Conservation (phyloP, 176 grass and related monocot genomes). For the Bothriochloa decipiens region DNA sequence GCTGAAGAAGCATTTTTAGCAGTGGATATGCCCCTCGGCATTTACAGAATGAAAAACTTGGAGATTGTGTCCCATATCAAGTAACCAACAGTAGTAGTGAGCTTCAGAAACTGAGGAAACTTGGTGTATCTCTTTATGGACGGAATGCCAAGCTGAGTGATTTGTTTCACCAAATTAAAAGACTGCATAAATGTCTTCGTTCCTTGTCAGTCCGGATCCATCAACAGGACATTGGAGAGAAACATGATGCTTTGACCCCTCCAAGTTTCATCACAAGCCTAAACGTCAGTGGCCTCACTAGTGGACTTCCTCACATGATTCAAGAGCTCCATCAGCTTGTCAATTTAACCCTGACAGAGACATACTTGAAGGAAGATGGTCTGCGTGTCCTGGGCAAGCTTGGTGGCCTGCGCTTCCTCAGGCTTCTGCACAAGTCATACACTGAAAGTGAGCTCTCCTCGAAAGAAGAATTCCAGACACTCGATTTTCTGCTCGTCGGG, state of each 20-base stretch:
- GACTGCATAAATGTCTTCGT: neutral
- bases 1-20: neutral
- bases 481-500: too few species aligned
- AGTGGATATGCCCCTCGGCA: neutral
- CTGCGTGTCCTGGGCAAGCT: too few species aligned
- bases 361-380: neutral
- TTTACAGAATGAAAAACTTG: neutral
- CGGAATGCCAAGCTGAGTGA: neutral
- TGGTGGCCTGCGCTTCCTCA: too few species aligned
- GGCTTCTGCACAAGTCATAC: too few species aligned
- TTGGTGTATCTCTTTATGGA: slow-evolving; percentile 8
- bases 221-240: too few species aligned
- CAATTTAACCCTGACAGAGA: slow-evolving; percentile 16
- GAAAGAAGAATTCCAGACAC: too few species aligned
- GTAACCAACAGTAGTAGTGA: too few species aligned
- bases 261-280: slow-evolving; percentile 25
- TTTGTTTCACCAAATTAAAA: neutral
- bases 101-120: neutral
- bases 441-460: too few species aligned
- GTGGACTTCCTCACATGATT: neutral
- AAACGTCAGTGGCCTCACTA: neutral
- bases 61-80: neutral
- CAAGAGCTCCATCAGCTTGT: neutral
- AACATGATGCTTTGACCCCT: neutral
- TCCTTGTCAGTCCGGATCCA: neutral